Evolutionary conservation across 176 grass and related monocot species (phyloP).

Genomic region (Musa itinerans): DNA sequence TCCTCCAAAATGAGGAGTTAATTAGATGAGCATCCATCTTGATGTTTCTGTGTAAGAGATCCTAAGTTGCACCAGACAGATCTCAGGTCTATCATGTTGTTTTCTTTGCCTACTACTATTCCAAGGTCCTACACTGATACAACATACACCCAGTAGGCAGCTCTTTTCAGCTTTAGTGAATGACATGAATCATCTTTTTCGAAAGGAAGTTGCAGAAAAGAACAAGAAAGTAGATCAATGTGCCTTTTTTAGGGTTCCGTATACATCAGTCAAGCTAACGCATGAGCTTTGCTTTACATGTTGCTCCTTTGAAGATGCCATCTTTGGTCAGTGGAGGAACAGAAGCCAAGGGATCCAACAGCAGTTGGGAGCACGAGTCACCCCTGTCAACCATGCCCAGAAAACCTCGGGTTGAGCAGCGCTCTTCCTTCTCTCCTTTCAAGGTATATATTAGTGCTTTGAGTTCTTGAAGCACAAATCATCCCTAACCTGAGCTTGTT

Average conservation of each 20-base stretch:
- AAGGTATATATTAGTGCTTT: conserved; percentile 32
- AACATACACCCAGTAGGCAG: conserved; percentile 8
- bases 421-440: conserved; percentile 59
- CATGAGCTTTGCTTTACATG: too few species aligned
- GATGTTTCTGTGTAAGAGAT: too few species aligned
- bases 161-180: conserved; percentile 58
- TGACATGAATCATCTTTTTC: conserved; percentile 50
- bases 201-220: conserved; percentile 17
- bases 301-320: conserved; percentile 27
- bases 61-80: too few species aligned
- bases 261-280: background rate
- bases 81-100: too few species aligned
- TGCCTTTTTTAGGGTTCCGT: conserved; percentile 16
- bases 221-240: conserved; percentile 6
- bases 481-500: too few species aligned
- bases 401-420: conserved; percentile 41
- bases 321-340: conserved; percentile 28
- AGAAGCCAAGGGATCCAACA: conserved; percentile 27
- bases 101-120: background rate
- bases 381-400: conserved; percentile 14
- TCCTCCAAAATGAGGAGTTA: too few species aligned
- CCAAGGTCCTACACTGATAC: conserved; percentile 16
- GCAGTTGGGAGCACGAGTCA: conserved; percentile 23
- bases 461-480: too few species aligned
- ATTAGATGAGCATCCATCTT: too few species aligned